phyloP scores from a whole-genome alignment of 2,329 filamentous ascomycete species.

The Botrytis cinerea region DNA sequence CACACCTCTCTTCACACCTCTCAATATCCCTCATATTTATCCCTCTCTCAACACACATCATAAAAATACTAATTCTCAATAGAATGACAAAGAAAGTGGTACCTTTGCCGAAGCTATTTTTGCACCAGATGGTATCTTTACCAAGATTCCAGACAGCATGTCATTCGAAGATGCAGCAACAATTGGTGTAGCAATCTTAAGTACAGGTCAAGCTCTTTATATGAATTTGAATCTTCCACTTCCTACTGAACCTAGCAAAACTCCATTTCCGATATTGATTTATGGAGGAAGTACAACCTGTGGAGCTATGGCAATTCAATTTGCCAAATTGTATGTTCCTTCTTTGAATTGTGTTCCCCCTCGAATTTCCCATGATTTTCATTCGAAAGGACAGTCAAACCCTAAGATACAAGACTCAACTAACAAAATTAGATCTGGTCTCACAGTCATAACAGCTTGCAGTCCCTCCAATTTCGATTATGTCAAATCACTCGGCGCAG shows the following conservation, averaged over 20 bases:
- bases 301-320: conserved; percentile 42
- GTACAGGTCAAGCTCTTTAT: conserved; percentile 26
- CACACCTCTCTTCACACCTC: too few species aligned
- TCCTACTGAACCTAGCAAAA: not conserved
- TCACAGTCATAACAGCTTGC: conserved; percentile 42
- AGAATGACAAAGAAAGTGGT: conserved; percentile 28
- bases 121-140: conserved; percentile 44
- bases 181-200: conserved; percentile 27
- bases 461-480: conserved; percentile 44
- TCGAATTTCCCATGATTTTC: too few species aligned
- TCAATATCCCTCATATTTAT: too few species aligned
- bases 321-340: conserved; percentile 29
- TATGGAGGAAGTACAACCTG: conserved; percentile 30
- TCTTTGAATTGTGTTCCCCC: too few species aligned
- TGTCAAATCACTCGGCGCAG: conserved; percentile 45
- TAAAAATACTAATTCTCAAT: not conserved
- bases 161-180: conserved; percentile 49
- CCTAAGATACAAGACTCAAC: too few species aligned
- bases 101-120: conserved; percentile 34
- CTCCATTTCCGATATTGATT: conserved; percentile 38
- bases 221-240: conserved; percentile 19
- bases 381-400: too few species aligned
- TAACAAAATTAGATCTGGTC: conserved; percentile 27
- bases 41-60: not conserved
- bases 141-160: conserved; percentile 48